Base-by-base conservation (phyloP, 1,284 basidiomycete genomes). In the Cryptococcus sp. region DNA sequence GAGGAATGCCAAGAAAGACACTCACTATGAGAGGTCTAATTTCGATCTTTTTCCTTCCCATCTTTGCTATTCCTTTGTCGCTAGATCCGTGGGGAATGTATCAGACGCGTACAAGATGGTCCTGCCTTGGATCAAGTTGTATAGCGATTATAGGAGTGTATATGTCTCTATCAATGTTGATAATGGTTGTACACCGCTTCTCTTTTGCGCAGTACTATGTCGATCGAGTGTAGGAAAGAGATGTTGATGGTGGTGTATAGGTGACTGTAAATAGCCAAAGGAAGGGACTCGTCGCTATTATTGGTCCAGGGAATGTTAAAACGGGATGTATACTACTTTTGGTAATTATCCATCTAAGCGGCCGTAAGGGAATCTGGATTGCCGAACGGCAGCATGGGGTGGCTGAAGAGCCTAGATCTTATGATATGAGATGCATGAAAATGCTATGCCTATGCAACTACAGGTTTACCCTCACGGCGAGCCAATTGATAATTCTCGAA, bases 21-120 rank as follows among this genome's bases (percentile, higher is more conserved):
- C 73, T 63, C 55, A 75, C 73, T 2, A 61, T 62, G 42, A 75
- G 51, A 31, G 72, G 72, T 46, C 72, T 60, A 53, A 75, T 75
- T 52, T 74, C 72, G 53, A 75, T 75, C 69, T 75, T 75, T 61
- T 75, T 75, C 49, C 73, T 62, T 18, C 73, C 73, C 73, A 75
- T 75, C 16, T 43, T 57, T 43, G 21, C 14, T 39, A n/a, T n/a
- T n/a, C 23, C 39, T 41, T 40, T 19, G 21, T 28, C 28, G 28
- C 28, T 28, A 39, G 36, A 16, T 39, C 16, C 5, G 36, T 39
- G 16, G 5, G 14, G 14, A 16, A 16, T 39, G 36, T 39, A 4
- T 16, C 5, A 39, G 36, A 5, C 28, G 28, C 28, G 28, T 5
- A 16, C 14, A 14, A 19, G 36, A 19, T 14, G 4, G n/a, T 39